Evolutionary conservation across 1,284 basidiomycete species (phyloP).

Genomic region (Apiotrichum gracile): DNA sequence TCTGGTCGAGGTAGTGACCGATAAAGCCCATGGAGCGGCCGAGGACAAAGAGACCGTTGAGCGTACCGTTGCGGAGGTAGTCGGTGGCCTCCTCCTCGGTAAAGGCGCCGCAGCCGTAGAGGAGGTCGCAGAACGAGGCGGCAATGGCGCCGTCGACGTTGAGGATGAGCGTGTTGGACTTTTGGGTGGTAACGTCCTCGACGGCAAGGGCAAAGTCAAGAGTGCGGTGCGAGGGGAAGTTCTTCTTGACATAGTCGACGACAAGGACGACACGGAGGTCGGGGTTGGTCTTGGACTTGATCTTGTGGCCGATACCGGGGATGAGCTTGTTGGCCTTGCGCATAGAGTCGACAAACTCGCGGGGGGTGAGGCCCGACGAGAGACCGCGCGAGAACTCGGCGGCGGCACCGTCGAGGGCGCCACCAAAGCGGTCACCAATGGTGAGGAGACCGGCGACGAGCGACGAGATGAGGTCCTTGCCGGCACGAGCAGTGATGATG

Average conservation of each 20-base stretch:
- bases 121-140: constrained; percentile 93
- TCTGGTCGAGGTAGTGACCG: constrained; percentile 66
- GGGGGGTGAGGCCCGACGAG: constrained; percentile 84
- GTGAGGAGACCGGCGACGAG: constrained; percentile 93
- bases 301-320: constrained; percentile 99
- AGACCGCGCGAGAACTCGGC: constrained; percentile 88
- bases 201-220: constrained; percentile 98
- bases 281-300: constrained; percentile 98
- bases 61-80: constrained; percentile 71
- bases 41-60: constrained; percentile 95
- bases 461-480: constrained; percentile 97
- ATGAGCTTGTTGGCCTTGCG: constrained; percentile 93
- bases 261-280: constrained; percentile 95
- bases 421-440: constrained; percentile 97
- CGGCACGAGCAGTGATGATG: constrained; percentile 96
- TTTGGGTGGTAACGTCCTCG: constrained; percentile 94
- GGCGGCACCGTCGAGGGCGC: constrained; percentile 97
- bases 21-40: constrained; percentile 93
- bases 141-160: constrained; percentile 98
- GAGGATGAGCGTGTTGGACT: constrained; percentile 91
- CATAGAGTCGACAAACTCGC: constrained; percentile 95
- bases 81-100: constrained; percentile 93
- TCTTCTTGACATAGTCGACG: constrained; percentile 90
- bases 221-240: constrained; percentile 86
- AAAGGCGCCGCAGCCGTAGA: constrained; percentile 90